A percentile compares a stretch with the other conserved stretches of the same genome.
Evolutionary conservation across 768 basidiomycete species (phyloP).

Genomic region (Boletellus ananiceps): DNA sequence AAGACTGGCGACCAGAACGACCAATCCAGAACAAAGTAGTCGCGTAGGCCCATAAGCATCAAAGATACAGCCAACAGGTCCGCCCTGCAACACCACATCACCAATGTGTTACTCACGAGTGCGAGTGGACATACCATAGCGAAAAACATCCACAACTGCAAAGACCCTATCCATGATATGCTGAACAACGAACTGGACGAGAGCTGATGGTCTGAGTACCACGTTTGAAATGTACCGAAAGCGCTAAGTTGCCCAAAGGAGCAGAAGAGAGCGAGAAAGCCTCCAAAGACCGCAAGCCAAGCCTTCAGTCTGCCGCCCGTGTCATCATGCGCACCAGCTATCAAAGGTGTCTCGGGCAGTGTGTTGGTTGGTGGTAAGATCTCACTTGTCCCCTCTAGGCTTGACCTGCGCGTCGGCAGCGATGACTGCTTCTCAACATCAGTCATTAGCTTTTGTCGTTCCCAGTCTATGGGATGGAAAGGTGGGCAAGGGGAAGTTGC

Average conservation of each 20-base stretch:
- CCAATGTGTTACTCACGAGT: not conserved
- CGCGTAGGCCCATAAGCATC: slow-evolving; percentile 56
- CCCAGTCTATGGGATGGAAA: slow-evolving; percentile 2
- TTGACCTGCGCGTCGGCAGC: slow-evolving; percentile 16
- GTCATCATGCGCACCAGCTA: slow-evolving; percentile 9
- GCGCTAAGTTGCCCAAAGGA: slow-evolving; percentile 70
- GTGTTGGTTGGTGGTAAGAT: slow-evolving; percentile 22
- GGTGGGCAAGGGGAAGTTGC: slow-evolving; percentile 14
- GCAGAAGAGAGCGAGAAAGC: slow-evolving; percentile 61
- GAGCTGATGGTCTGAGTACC: slow-evolving; percentile 62
- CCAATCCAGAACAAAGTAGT: slow-evolving; percentile 49
- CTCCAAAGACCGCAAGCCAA: slow-evolving; percentile 56
- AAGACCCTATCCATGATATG: slow-evolving; percentile 68
- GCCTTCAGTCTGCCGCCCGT: slow-evolving; percentile 18
- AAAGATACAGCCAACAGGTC: slow-evolving; percentile 54
- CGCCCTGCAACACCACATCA: slow-evolving; percentile 42
- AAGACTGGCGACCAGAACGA: slow-evolving; percentile 47
- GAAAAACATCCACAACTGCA: slow-evolving; percentile 69
- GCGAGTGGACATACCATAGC: slow-evolving; percentile 46
- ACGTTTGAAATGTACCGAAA: slow-evolving; percentile 69
- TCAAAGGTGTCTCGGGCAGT: slow-evolving; percentile 13
- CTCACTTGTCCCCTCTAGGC: slow-evolving; percentile 19
- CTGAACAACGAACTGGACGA: slow-evolving; percentile 44
- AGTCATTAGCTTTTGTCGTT: slow-evolving; percentile 19
- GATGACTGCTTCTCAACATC: slow-evolving; percentile 30